Conservation (phyloP, 2,329 filamentous ascomycete species). For the Trichophyton mentagrophytes region DNA sequence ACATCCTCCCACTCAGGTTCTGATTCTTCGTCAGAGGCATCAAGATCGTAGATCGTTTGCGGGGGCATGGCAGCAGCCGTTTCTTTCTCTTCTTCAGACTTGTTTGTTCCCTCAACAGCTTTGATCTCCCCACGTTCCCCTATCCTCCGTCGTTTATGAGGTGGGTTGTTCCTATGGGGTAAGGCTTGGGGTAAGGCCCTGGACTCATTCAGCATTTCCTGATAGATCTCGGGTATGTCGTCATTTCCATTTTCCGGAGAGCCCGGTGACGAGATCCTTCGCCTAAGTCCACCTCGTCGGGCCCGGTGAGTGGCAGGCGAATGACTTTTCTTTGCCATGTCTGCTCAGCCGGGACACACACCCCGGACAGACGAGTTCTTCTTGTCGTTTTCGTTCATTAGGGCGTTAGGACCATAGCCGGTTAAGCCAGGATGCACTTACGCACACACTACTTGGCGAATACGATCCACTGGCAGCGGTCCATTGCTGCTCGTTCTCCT, state of each 20-base stretch:
- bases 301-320: not conserved
- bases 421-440: not conserved
- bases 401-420: not conserved
- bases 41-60: slow-evolving; percentile 37
- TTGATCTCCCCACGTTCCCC: slow-evolving; percentile 10
- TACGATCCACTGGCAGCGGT: not conserved
- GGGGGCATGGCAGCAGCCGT: slow-evolving; percentile 12
- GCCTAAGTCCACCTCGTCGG: not conserved
- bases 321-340: not conserved
- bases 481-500: not conserved
- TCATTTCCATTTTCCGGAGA: slow-evolving; percentile 1
- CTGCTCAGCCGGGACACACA: not conserved
- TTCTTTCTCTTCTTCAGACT: slow-evolving; percentile 4
- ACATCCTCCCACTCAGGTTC: slow-evolving; percentile 51
- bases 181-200: not conserved
- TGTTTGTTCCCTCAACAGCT: not conserved
- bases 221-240: slow-evolving; percentile 8
- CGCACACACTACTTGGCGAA: not conserved
- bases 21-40: slow-evolving; percentile 36
- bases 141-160: slow-evolving; percentile 14
- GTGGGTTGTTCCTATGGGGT: slow-evolving; percentile 2
- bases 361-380: not conserved
- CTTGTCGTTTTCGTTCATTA: slow-evolving; percentile 3
- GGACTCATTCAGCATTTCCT: slow-evolving; percentile 9
- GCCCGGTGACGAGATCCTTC: not conserved